Evolutionary conservation across 805 yeast genomes (phyloP), one percentile per base, ranked within the genome.

Genomic region (Ogataea glucozyma): DNA sequence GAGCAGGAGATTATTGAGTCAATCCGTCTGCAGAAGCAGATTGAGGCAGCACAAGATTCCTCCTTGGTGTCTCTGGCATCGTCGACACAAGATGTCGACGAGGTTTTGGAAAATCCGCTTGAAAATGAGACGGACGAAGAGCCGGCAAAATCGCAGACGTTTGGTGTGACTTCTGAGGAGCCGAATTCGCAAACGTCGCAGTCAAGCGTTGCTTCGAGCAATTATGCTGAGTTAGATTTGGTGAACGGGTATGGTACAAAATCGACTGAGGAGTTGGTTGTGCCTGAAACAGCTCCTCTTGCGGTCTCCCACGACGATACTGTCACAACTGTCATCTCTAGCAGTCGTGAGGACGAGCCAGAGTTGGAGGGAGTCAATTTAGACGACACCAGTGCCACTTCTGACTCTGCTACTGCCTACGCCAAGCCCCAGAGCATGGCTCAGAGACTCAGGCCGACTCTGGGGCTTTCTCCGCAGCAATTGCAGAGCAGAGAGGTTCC

Each of bases 391-490:
- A 34, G 23, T 9, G 32, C 21, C 9, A 30, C 32, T 16, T 30
- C 32, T 30, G 36, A 43, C 12, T 36, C 45, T 5, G 38, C 35
- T n/a, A 38, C 46, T n/a, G 35, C 44, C 11, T 47, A 41, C 26
- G 49, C 31, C 6, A 46, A 33, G 18, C 46, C 44, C 11, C 48
- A 50, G 30, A 55, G 61, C 23, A 71, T 75, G 73, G 81, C 81
- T 4, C 73, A 73, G 43, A 71, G 72, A 39, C 48, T 75, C 16
- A 69, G 79, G 40, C 66, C 75, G 4, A 66, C 67, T 0, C 64
- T 70, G 12, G 54, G 53, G 9, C 51, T 52, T 2, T 31, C 55
- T 10, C 64, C 67, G 11, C 13, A 22, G 16, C 48, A 44, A 16
- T 23, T 33, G 26, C 40, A 37, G 22, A 38, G 30, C 6, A 33